A percentile compares a stretch with the other conserved stretches of the same genome.
Evolutionary conservation across 2,329 filamentous ascomycete genomes (phyloP).

Genomic region (Nemania sp.): DNA sequence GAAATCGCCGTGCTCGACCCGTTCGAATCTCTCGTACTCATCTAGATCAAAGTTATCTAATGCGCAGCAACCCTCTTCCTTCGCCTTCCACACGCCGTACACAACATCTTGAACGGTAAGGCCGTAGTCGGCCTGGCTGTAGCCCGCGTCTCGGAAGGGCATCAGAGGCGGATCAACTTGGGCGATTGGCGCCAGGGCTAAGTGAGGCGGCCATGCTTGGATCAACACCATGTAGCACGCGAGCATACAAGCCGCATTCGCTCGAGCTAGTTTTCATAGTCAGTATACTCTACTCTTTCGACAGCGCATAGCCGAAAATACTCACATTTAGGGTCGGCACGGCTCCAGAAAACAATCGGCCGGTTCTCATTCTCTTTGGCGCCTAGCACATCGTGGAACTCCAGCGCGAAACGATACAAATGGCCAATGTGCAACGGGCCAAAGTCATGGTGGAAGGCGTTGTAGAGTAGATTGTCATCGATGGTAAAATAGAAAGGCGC

Average conservation of each 20-base stretch:
- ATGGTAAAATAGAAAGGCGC: conserved; percentile 93
- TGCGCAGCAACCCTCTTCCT: conserved; percentile 90
- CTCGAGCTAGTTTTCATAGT: conserved; percentile 63
- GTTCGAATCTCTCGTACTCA: conserved; percentile 94
- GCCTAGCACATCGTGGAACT: conserved; percentile 92
- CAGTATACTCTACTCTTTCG: conserved; percentile 23
- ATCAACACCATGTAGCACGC: conserved; percentile 99
- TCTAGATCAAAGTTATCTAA: conserved; percentile 94
- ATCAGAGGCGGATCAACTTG: conserved; percentile 97
- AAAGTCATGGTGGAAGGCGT: conserved; percentile 98
- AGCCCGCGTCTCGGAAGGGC: conserved; percentile 97
- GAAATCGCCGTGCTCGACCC: conserved; percentile 98
- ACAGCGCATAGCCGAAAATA: conserved; percentile 30
- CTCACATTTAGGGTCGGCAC: conserved; percentile 85
- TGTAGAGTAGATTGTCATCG: conserved; percentile 91
- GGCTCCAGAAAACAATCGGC: conserved; percentile 95
- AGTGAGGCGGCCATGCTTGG: conserved; percentile 94
- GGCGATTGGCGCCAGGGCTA: conserved; percentile 91
- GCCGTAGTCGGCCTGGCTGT: conserved; percentile 96
- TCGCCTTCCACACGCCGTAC: conserved; percentile 98
- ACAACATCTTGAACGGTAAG: conserved; percentile 96
- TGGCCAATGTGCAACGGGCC: conserved; percentile 97
- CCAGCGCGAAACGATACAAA: conserved; percentile 92
- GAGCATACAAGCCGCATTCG: conserved; percentile 91
- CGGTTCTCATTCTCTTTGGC: conserved; percentile 88